phyloP scores from a whole-genome alignment of 176 grass and related monocot genomes.

The barley (Hordeum vulgare) region DNA sequence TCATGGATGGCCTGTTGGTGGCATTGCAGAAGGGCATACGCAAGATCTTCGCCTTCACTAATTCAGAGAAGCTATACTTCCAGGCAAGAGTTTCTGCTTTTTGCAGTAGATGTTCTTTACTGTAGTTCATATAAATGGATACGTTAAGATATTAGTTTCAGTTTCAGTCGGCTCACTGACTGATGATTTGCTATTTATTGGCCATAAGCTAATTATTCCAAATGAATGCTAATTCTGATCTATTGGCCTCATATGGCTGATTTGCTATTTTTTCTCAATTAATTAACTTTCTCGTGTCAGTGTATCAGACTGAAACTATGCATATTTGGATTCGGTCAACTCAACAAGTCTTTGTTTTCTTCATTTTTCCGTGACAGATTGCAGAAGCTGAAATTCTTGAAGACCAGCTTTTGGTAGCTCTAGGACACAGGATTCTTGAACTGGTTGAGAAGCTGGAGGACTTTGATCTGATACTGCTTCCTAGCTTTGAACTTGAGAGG shows the following conservation, averaged over 20 bases:
- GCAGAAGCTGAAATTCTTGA: slow-evolving; percentile 95
- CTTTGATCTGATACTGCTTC: slow-evolving; percentile 88
- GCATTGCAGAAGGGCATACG: slow-evolving; percentile 70
- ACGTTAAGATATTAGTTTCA: too few species aligned
- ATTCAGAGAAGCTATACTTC: slow-evolving; percentile 90
- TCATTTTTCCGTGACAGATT: slow-evolving; percentile 40
- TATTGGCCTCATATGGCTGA: background rate
- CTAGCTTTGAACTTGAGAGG: slow-evolving; percentile 75
- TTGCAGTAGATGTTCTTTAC: background rate
- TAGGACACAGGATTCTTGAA: slow-evolving; percentile 97
- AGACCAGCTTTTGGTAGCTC: slow-evolving; percentile 85
- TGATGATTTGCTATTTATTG: too few species aligned
- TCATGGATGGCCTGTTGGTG: slow-evolving; percentile 85
- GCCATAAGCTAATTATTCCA: background rate
- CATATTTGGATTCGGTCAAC: background rate
- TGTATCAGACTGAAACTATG: background rate
- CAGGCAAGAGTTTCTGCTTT: slow-evolving; percentile 55
- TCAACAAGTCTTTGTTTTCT: background rate
- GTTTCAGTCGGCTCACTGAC: too few species aligned
- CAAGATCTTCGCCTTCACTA: slow-evolving; percentile 89
- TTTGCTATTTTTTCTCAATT: background rate
- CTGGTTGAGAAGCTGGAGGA: slow-evolving; percentile 87
- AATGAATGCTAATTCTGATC: background rate
- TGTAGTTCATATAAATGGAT: background rate
- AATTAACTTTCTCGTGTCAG: background rate